Percentiles rank a stretch among this genome's conserved stretches.
Evolutionary conservation across 78 protist species (phyloP).

Genomic region (Dictyostelium discoideum): dicty_2.7 NC_007089.4:5488501-5489000

Average conservation of each 20-base stretch:
- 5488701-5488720: slow-evolving; percentile 37
- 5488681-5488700: slow-evolving; percentile 33
- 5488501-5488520: not conserved
- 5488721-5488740: slow-evolving; percentile 28
- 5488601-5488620: slow-evolving; percentile 6
- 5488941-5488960: not conserved
- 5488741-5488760: slow-evolving; percentile 19
- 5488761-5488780: slow-evolving; percentile 31
- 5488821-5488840: slow-evolving; percentile 40
- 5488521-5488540: not conserved
- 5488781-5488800: not conserved
- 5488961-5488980: not conserved
- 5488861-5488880: slow-evolving; percentile 52
- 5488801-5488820: slow-evolving; percentile 22
- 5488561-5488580: not conserved
- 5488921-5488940: slow-evolving; percentile 7
- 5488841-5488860: slow-evolving; percentile 32
- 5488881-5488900: slow-evolving; percentile 46
- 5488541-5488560: not conserved
- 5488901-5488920: slow-evolving; percentile 20
- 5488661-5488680: not conserved
- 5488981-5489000: not conserved
- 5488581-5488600: slow-evolving; percentile 12
- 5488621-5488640: not conserved
- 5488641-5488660: not conserved